Percentiles rank a stretch among this genome's conserved stretches.
Conservation (phyloP, 2,329 filamentous ascomycete species). For the Ceratocystis cacaofunesta region DNA sequence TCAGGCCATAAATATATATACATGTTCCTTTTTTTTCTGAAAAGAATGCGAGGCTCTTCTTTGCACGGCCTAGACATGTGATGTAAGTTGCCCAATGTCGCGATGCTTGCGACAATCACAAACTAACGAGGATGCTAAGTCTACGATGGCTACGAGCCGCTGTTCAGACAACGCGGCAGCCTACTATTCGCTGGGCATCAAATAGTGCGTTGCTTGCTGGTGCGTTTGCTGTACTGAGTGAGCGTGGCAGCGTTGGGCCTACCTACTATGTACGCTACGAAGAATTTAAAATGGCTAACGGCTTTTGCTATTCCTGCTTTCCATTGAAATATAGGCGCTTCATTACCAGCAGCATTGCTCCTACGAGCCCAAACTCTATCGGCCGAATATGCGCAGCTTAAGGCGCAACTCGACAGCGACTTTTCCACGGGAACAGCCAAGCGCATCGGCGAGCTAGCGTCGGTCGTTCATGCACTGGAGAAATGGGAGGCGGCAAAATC, state of each 20-base stretch:
- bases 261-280: background rate
- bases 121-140: background rate
- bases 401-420: constrained; percentile 32
- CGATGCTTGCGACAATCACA: background rate
- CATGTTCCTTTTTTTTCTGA: background rate
- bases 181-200: background rate
- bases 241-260: background rate
- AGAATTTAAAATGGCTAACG: background rate
- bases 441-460: constrained; percentile 45
- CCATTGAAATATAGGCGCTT: background rate
- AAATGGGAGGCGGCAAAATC: constrained; percentile 42
- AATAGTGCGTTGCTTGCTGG: background rate
- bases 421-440: constrained; percentile 46
- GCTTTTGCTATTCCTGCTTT: background rate
- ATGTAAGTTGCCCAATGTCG: background rate
- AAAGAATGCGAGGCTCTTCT: background rate
- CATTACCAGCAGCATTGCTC: constrained; percentile 38
- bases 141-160: background rate
- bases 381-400: constrained; percentile 42
- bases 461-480: constrained; percentile 41
- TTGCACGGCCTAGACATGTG: background rate
- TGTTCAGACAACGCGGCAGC: background rate
- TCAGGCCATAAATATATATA: constrained; percentile 10
- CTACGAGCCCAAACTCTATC: constrained; percentile 43
- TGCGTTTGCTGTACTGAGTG: background rate